A percentile compares a stretch with the other conserved stretches of the same genome.
Evolutionary conservation across 2,329 filamentous ascomycete species (phyloP).

Genomic region (Bipolaris bicolor): DNA sequence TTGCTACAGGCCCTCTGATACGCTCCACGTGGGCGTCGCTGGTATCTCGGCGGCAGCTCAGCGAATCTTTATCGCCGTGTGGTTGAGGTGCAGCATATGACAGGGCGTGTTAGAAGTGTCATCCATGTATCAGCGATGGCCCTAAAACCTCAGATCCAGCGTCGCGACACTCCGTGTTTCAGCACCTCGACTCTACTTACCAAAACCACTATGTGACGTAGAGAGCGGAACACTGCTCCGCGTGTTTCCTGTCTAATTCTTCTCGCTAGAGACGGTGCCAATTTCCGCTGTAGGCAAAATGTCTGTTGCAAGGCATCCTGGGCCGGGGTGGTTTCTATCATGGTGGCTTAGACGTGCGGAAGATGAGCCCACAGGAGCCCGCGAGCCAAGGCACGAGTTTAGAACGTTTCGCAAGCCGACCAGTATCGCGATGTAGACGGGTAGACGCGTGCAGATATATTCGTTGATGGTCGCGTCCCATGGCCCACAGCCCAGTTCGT

Average conservation of each 20-base stretch:
- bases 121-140: conserved; percentile 27
- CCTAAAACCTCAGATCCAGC: conserved; percentile 21
- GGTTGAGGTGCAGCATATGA: not conserved
- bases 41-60: not conserved
- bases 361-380: conserved; percentile 18
- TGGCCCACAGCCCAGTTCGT: not conserved
- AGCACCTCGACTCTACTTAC: conserved; percentile 23
- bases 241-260: conserved; percentile 10
- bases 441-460: conserved; percentile 22
- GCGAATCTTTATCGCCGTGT: not conserved
- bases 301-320: conserved; percentile 19
- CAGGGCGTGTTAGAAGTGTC: not conserved
- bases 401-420: conserved; percentile 33
- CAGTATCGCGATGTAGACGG: conserved; percentile 14
- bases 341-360: conserved; percentile 29
- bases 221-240: conserved; percentile 26
- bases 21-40: not conserved
- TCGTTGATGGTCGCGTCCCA: conserved; percentile 17
- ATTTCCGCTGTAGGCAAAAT: conserved; percentile 6
- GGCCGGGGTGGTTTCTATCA: conserved; percentile 20
- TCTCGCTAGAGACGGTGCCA: conserved; percentile 10
- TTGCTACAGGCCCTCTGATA: not conserved
- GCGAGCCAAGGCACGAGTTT: conserved; percentile 29
- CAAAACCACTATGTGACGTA: conserved; percentile 12
- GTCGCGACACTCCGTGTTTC: conserved; percentile 25